Base-by-base conservation (phyloP, 2,329 filamentous ascomycete species). In the Teratosphaeria zuluensis region DNA sequence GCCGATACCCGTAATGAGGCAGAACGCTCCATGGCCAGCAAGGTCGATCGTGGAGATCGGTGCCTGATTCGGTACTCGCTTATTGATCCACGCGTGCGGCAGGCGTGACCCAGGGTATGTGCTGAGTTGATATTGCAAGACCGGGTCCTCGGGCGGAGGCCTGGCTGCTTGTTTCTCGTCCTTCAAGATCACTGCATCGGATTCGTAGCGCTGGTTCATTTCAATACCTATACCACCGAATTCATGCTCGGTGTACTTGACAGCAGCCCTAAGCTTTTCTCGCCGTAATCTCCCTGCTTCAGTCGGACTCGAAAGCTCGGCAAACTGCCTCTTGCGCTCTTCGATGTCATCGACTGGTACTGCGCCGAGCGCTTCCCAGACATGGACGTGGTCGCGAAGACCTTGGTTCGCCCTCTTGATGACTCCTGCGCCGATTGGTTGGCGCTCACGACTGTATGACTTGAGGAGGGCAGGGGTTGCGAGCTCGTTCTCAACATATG, bases 51-150 rank as follows among this genome's bases (percentile, higher is more conserved):
- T 86, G 1, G 82, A 85, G 19, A 81, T 70, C 14, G 72, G 71
- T 38, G 75, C 69, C 2, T 71, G 70, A 0, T 56, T 75, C 66
- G 9, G 82, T 78, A 11, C 75, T 64, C 6, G 73, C 64, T 21
- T 75, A 76, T 69, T 84, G 80, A 87, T 71, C 84, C 84, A 87
- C 0, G 76, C 83, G 68, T 88, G 84, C 4, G 85, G 84, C 24
- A 86, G 70, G 1, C 84, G 74, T 32, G 75, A 75, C 7, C 84
- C 85, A 0, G 84, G 84, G 63, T 79, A 84, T 2, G 84, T 86
- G 55, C 63, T 66, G 12, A 68, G 59, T 52, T 68, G 66, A 55
- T 63, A 62, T 35, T 65, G 56, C 54, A 69, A 59, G 11, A 68
- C 65, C 24, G 61, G 61, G 53, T 69, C 66, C 16, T 58, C 61